Evolutionary conservation across 108 stramenopile species (phyloP).

Genomic region (Stephanodiscus minutulus): DNA sequence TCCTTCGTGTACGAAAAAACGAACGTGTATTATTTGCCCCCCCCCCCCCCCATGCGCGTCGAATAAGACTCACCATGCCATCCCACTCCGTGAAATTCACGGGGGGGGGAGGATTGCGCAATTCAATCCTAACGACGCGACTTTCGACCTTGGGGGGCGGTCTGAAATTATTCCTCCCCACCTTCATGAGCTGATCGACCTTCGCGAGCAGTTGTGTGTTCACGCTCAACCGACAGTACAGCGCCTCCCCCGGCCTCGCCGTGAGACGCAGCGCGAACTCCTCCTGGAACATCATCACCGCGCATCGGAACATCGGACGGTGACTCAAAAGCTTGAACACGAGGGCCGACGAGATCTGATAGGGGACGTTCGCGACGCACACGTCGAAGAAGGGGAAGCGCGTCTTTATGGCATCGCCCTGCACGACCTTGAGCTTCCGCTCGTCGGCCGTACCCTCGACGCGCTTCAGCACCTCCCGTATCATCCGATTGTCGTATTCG

Average conservation of each 20-base stretch:
- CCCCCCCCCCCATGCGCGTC: too few relatives aligned
- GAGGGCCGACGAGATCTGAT: conserved; percentile 94
- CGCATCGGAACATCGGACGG: conserved; percentile 96
- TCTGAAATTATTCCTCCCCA: conserved; percentile 98
- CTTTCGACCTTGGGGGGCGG: conserved; percentile 96
- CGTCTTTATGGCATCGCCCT: conserved; percentile 96
- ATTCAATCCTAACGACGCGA: conserved; percentile 90
- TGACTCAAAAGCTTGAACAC: conserved; percentile 96
- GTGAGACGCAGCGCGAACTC: conserved; percentile 95
- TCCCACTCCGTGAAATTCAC: conserved; percentile 99
- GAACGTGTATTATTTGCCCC: too few relatives aligned
- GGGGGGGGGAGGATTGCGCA: conserved; percentile 95
- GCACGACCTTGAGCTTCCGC: conserved; percentile 89
- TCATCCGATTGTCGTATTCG: conserved; percentile 97
- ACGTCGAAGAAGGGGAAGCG: conserved; percentile 98
- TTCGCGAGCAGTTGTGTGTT: conserved; percentile 98
- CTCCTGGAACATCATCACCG: conserved; percentile 99
- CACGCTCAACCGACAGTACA: conserved; percentile 97
- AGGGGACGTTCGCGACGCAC: conserved; percentile 98
- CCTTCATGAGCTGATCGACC: conserved; percentile 97
- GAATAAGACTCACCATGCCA: conserved; percentile 89
- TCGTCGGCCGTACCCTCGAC: conserved; percentile 87
- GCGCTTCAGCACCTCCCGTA: conserved; percentile 96
- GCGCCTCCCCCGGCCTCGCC: conserved; percentile 92
- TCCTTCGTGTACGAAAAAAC: too few relatives aligned